Conservation (phyloP, 345 rosid genomes). For the Erucastrum elatum region DNA sequence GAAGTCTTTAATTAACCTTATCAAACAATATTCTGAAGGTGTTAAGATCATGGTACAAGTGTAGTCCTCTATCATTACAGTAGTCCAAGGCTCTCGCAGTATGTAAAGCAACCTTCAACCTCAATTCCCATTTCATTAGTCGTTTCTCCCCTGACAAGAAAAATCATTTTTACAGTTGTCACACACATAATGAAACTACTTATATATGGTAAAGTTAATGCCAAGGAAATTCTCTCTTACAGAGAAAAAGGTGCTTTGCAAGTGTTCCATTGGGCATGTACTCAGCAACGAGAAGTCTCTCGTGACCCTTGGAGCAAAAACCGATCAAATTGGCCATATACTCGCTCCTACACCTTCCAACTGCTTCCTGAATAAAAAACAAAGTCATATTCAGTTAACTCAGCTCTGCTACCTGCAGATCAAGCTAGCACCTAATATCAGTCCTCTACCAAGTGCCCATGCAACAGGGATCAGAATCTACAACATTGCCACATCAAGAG, state of each 20-base stretch:
- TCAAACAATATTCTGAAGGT: slow-evolving; percentile 90
- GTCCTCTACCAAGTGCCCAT: not conserved
- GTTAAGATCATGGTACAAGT: slow-evolving; percentile 91
- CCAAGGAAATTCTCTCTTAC: slow-evolving; percentile 38
- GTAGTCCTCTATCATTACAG: slow-evolving; percentile 78
- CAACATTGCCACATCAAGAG: slow-evolving; percentile 17
- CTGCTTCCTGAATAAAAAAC: slow-evolving; percentile 65
- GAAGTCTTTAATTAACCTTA: slow-evolving; percentile 29
- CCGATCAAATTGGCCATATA: slow-evolving; percentile 85
- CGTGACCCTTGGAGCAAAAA: slow-evolving; percentile 84
- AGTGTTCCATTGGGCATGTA: slow-evolving; percentile 90
- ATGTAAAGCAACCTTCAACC: slow-evolving; percentile 82
- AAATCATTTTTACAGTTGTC: not conserved
- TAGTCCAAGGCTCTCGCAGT: slow-evolving; percentile 85
- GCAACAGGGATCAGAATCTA: not conserved
- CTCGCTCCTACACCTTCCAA: slow-evolving; percentile 87
- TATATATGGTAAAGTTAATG: too few species aligned
- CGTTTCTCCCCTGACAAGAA: slow-evolving; percentile 76
- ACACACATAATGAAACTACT: not conserved
- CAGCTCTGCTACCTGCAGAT: not conserved
- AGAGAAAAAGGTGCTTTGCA: slow-evolving; percentile 94
- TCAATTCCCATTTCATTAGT: slow-evolving; percentile 99
- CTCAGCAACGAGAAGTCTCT: slow-evolving; percentile 86
- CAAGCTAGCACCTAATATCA: too few species aligned
- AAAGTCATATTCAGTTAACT: not conserved